Percentiles rank a stretch among this genome's conserved stretches.
Evolutionary conservation across 768 basidiomycete species (phyloP).

Genomic region (Mrakia frigida): DNA sequence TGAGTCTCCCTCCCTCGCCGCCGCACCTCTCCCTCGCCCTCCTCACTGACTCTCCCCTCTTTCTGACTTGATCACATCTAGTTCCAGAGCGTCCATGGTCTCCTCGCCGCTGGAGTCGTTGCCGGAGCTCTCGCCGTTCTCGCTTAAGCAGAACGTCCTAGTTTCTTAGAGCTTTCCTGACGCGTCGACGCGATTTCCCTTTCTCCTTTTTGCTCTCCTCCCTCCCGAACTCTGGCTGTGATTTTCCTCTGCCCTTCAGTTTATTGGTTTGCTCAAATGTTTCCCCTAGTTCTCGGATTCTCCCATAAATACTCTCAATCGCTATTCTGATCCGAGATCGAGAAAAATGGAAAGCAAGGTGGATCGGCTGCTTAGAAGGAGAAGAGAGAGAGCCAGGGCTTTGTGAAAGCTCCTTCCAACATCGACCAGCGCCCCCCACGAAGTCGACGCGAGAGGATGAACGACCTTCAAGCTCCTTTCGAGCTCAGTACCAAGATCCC

Average conservation of each 20-base stretch:
- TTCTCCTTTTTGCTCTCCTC: not conserved
- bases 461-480: not conserved
- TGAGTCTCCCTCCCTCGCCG: not conserved
- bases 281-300: not conserved
- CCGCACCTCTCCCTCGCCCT: not conserved
- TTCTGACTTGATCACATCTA: not conserved
- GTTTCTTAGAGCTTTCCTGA: not conserved
- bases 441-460: not conserved
- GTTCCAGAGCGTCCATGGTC: not conserved
- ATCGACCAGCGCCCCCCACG: not conserved
- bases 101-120: slow-evolving; percentile 3
- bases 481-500: not conserved
- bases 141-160: not conserved
- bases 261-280: not conserved
- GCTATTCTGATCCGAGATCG: not conserved
- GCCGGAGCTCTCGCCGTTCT: not conserved
- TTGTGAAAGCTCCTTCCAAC: not conserved
- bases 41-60: not conserved
- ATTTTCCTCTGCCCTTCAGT: not conserved
- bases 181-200: not conserved
- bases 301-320: not conserved
- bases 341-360: not conserved
- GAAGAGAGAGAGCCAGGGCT: too few species aligned
- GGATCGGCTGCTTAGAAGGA: not conserved
- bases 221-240: not conserved